Conservation (phyloP, 1,284 basidiomycete species). For the Apiotrichum domesticum region DNA sequence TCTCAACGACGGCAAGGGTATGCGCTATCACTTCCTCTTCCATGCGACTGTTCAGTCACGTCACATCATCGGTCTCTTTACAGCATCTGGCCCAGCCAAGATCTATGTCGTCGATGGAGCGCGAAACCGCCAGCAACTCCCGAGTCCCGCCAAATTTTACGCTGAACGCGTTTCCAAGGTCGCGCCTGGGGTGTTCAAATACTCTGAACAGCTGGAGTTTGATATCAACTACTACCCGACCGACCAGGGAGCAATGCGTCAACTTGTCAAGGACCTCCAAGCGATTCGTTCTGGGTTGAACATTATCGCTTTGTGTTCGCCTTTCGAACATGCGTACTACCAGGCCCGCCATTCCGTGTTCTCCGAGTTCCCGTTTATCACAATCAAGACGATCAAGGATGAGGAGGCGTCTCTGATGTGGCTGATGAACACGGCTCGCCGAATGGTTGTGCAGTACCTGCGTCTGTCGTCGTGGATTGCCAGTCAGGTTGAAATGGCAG, state of each 20-base stretch:
- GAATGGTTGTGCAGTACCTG: constrained; percentile 81
- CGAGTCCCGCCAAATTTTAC: constrained; percentile 71
- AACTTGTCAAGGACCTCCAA: constrained; percentile 81
- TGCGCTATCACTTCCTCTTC: constrained; percentile 86
- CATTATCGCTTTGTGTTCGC: constrained; percentile 76
- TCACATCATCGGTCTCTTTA: constrained; percentile 87
- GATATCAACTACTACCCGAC: constrained; percentile 69
- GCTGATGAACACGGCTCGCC: constrained; percentile 51
- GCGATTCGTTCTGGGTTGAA: constrained; percentile 54
- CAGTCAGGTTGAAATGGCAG: constrained; percentile 71
- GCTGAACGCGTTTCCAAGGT: constrained; percentile 53
- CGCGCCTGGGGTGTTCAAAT: constrained; percentile 54
- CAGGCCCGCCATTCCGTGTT: constrained; percentile 68
- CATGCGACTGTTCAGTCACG: constrained; percentile 72
- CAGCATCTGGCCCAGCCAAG: constrained; percentile 64
- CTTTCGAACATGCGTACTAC: constrained; percentile 78
- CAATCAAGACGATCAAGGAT: constrained; percentile 69
- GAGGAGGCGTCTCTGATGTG: constrained; percentile 53
- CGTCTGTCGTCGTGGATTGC: constrained; percentile 72
- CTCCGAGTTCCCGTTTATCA: constrained; percentile 78
- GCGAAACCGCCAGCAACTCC: constrained; percentile 71
- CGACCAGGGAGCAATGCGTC: constrained; percentile 73
- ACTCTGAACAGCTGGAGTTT: constrained; percentile 66
- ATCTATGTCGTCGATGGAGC: constrained; percentile 89
- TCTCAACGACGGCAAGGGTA: constrained; percentile 64